Conservation (phyloP, 75 land plant genomes). For the Cryptomeria japonica region DNA sequence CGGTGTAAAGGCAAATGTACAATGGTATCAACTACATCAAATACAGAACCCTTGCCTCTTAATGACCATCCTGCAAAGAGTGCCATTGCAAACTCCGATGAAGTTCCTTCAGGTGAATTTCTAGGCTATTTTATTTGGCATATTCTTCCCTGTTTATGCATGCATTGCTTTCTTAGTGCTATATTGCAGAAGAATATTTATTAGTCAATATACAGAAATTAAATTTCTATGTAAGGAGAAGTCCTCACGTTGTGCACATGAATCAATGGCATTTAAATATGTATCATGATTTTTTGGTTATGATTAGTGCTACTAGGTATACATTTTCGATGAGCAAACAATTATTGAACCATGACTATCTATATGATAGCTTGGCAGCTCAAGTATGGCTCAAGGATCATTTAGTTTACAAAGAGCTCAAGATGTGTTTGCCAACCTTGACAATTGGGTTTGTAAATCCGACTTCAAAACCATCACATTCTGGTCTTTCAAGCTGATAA, state of each 20-base stretch:
- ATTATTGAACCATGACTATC: too few relatives aligned
- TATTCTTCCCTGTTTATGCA: not conserved
- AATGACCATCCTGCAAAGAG: constrained; percentile 7
- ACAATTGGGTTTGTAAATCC: too few relatives aligned
- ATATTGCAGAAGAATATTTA: not conserved
- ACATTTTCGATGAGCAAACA: too few relatives aligned
- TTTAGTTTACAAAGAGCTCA: too few relatives aligned
- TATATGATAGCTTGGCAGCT: too few relatives aligned
- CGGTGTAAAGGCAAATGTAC: not conserved
- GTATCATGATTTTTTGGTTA: not conserved
- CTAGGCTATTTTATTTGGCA: not conserved
- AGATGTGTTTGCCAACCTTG: too few relatives aligned
- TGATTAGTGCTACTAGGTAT: too few relatives aligned
- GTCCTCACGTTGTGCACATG: not conserved
- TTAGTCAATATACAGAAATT: not conserved
- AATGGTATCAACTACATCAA: not conserved
- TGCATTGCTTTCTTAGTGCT: not conserved
- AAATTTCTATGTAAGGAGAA: not conserved
- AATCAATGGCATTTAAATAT: not conserved
- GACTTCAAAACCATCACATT: too few relatives aligned
- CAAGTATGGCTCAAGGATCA: too few relatives aligned
- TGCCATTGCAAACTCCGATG: not conserved
- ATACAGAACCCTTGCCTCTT: not conserved
- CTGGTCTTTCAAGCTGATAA: too few relatives aligned
- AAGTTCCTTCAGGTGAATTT: constrained; percentile 11